A percentile compares a stretch with the other conserved stretches of the same genome.
These are phyloP conservation scores for Tylopilus vinaceipallidus DNA, from an alignment of 768 basidiomycete species.

Conservation along the genomic window DNA sequence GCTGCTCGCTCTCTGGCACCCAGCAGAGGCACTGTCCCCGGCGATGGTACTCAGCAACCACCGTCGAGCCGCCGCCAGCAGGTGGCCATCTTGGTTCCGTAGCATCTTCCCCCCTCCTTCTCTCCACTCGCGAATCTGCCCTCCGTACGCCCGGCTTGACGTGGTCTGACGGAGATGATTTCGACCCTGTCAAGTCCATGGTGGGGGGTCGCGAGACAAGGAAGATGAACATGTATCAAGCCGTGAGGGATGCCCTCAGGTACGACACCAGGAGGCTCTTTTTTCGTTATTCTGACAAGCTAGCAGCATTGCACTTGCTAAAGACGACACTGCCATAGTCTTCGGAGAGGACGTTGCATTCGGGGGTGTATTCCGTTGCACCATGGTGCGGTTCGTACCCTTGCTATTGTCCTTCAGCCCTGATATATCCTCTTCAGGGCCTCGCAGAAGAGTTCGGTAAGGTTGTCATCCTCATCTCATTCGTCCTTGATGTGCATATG, in stretches of 20 bases:
- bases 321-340: conserved; percentile 84
- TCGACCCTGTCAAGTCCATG: conserved; percentile 41
- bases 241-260: conserved; percentile 89
- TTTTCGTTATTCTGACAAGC: conserved; percentile 6
- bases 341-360: conserved; percentile 94
- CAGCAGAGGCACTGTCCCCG: conserved; percentile 4
- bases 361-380: conserved; percentile 92
- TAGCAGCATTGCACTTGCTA: conserved; percentile 73
- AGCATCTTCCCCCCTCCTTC: conserved; percentile 64
- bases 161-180: conserved; percentile 64
- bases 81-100: conserved; percentile 75
- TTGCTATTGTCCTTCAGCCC: not conserved
- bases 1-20: not conserved
- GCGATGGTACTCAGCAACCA: conserved; percentile 51
- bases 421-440: conserved; percentile 46
- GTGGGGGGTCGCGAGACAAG: conserved; percentile 81
- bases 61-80: conserved; percentile 67
- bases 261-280: conserved; percentile 26
- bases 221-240: conserved; percentile 96
- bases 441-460: conserved; percentile 90
- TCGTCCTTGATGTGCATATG: not conserved
- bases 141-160: conserved; percentile 68
- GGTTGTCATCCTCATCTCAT: conserved; percentile 18
- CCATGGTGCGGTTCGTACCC: conserved; percentile 58
- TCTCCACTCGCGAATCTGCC: conserved; percentile 63